Percentiles rank a stretch among this genome's conserved stretches.
These are phyloP conservation scores for Pholiota conissans DNA, from an alignment of 768 basidiomycete species.

Conservation along the genomic window DNA sequence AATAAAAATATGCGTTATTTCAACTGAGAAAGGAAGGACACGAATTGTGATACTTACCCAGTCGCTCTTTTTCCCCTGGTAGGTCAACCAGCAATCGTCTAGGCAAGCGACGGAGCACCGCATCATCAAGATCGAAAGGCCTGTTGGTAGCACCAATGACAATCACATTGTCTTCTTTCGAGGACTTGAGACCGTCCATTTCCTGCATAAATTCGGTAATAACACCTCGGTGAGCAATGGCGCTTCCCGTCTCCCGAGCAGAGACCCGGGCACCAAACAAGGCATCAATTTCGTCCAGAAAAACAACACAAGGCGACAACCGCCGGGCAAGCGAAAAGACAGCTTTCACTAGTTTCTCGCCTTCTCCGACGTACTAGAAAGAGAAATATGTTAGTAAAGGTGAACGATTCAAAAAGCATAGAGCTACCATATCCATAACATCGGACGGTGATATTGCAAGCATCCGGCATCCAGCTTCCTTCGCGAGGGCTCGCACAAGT, in stretches of 20 bases:
- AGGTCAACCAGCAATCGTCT: conserved; percentile 86
- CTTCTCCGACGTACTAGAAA: conserved; percentile 80
- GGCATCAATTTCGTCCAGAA: conserved; percentile 94
- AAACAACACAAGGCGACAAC: conserved; percentile 89
- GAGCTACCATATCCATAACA: conserved; percentile 90
- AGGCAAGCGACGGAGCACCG: conserved; percentile 85
- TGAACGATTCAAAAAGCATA: not conserved
- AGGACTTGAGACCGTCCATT: conserved; percentile 90
- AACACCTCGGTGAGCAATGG: conserved; percentile 82
- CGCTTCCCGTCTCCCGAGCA: conserved; percentile 73
- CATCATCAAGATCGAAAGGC: conserved; percentile 89
- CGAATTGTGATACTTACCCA: conserved; percentile 51
- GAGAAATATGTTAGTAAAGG: not conserved
- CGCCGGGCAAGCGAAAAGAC: conserved; percentile 86
- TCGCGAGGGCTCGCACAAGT: conserved; percentile 86
- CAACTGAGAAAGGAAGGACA: not conserved
- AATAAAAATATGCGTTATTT: conserved; percentile 4
- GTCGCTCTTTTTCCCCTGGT: conserved; percentile 81
- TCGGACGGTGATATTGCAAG: conserved; percentile 87
- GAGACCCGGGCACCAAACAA: conserved; percentile 86
- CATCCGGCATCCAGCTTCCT: conserved; percentile 94
- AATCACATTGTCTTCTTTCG: conserved; percentile 77
- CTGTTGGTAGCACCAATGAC: conserved; percentile 95
- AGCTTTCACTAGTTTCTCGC: conserved; percentile 85
- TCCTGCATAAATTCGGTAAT: conserved; percentile 95